Base-by-base conservation (phyloP, 306 rosid genomes). In the Spatholobus suberectus region DNA sequence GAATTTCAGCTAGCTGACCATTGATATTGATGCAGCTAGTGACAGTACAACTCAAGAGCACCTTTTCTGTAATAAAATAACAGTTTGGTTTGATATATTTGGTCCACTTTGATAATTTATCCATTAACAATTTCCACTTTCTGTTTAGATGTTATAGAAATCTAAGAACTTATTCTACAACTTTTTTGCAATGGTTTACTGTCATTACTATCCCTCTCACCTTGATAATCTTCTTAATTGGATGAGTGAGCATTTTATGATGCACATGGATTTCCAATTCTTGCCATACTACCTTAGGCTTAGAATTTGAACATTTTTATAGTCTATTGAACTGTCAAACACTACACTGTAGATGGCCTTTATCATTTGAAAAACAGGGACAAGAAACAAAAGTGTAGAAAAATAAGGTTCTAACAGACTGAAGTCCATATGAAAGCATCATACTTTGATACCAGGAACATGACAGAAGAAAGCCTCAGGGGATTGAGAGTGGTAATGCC, bases 401-500 rank as follows among this genome's bases (percentile, higher is more conserved):
- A 29, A 69, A 52, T n/a, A 61, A 26, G 35, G 80, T 69, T 78
- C 62, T 47, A 41, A 75, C 24, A 80, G 13, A 74, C 18, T 68
- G 81, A 69, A 78, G 46, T 70, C 58, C 67, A 35, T 26, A 62
- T 63, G 81, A 78, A 71, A 37, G 69, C 77, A 65, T 38, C 89
- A 26, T 94, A 94, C 99, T 83, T 96, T 96, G 83, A 96, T 86
- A 63, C 98, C 99, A 82, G 99, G 99, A 85, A 88, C 96, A 84
- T 96, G 99, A 78, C 98, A 96, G 82, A 96, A 96, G 90, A 96
- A 96, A 84, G 98, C 98, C 90, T 96, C 97, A 1, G 99, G 99
- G 61, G 98, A 96, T 71, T 96, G 99, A 70, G 99, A 96, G 88
- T 96, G 99, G 84, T 94, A 96, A 87, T 94, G 99, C 40, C 99